A percentile compares a stretch with the other conserved stretches of the same genome.
Conservation (phyloP, 2,329 filamentous ascomycete species). For the Ceratocystis colombiana region DNA sequence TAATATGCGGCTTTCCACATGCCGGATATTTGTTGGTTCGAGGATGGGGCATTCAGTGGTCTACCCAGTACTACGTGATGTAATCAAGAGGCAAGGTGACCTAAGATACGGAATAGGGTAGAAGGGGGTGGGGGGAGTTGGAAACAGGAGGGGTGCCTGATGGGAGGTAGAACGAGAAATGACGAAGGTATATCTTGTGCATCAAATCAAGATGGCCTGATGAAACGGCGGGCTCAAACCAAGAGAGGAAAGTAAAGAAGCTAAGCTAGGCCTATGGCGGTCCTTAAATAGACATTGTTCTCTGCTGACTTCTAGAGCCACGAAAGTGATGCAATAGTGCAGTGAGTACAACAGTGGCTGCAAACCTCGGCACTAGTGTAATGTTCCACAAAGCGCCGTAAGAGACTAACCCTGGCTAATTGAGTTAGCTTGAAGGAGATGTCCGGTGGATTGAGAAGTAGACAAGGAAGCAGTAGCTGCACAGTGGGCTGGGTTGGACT, state of each 20-base stretch:
- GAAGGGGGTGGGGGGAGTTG: neutral
- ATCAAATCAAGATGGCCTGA: neutral
- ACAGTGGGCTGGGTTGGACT: neutral
- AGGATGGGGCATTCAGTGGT: neutral
- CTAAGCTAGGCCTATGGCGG: neutral
- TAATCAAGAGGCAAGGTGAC: neutral
- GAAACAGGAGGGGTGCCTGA: neutral
- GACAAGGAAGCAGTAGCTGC: neutral
- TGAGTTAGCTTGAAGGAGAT: slow-evolving; percentile 5
- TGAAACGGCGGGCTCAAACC: neutral
- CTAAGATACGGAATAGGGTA: neutral
- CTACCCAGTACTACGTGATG: slow-evolving; percentile 7
- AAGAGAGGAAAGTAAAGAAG: neutral
- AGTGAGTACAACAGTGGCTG: neutral
- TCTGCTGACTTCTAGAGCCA: slow-evolving; percentile 6
- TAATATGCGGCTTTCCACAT: slow-evolving; percentile 5
- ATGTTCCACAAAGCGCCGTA: slow-evolving; percentile 3
- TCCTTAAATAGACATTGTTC: neutral
- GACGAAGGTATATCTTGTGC: neutral
- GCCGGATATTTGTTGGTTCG: slow-evolving; percentile 1
- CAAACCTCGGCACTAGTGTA: neutral
- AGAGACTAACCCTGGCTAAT: slow-evolving; percentile 2
- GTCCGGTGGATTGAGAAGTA: slow-evolving; percentile 1
- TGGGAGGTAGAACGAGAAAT: neutral
- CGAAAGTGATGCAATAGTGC: too few relatives aligned